Conservation (phyloP, 2,329 filamentous ascomycete genomes). For the Aspergillus ibericus region DNA sequence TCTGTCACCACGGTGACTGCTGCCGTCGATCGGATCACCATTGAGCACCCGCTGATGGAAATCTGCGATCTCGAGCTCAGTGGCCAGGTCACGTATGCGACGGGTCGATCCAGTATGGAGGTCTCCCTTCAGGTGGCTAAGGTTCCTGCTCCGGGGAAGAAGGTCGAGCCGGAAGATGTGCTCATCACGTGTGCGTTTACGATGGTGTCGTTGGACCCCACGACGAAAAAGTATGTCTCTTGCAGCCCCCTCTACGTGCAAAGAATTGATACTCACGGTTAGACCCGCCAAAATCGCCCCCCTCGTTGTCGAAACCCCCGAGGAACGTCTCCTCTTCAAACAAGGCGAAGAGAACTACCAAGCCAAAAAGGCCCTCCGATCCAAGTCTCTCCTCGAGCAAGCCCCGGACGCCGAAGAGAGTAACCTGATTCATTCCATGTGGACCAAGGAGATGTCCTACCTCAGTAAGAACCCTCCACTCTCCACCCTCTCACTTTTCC, state of each 20-base stretch:
- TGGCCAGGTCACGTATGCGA: slow-evolving; percentile 68
- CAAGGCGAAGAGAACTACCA: slow-evolving; percentile 66
- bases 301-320: slow-evolving; percentile 60
- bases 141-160: slow-evolving; percentile 60
- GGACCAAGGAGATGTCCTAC: slow-evolving; percentile 67
- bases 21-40: slow-evolving; percentile 63
- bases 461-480: slow-evolving; percentile 45
- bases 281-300: slow-evolving; percentile 64
- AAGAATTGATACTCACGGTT: slow-evolving; percentile 4
- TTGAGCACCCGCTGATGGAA: slow-evolving; percentile 70
- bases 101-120: slow-evolving; percentile 71
- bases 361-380: slow-evolving; percentile 64
- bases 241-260: not conserved
- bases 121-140: slow-evolving; percentile 73
- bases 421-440: slow-evolving; percentile 70
- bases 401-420: slow-evolving; percentile 71
- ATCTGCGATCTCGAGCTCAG: slow-evolving; percentile 77
- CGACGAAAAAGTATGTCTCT: slow-evolving; percentile 58
- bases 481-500: not conserved
- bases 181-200: slow-evolving; percentile 73
- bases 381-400: slow-evolving; percentile 62
- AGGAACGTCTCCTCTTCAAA: slow-evolving; percentile 64
- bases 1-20: slow-evolving; percentile 64
- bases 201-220: slow-evolving; percentile 72
- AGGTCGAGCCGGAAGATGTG: slow-evolving; percentile 58